These are phyloP conservation scores for Nigrograna mackinnonii DNA, from an alignment of 2,329 filamentous ascomycete genomes.

Conservation along the genomic window DNA sequence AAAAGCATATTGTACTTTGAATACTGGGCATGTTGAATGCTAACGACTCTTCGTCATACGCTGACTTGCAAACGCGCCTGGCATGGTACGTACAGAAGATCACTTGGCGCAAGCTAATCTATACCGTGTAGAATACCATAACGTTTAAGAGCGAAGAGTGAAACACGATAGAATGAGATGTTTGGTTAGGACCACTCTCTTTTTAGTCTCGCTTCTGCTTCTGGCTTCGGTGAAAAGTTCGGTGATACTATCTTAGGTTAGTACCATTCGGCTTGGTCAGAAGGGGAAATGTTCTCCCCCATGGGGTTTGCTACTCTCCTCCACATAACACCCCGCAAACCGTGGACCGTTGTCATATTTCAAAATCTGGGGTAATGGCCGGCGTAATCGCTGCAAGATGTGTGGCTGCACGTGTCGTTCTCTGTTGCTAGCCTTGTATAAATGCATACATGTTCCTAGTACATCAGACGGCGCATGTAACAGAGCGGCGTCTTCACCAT, in stretches of 20 bases:
- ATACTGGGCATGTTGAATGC: too few species aligned
- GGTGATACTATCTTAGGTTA: background rate
- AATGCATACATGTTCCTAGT: background rate
- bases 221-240: too few species aligned
- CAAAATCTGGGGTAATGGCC: background rate
- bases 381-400: background rate
- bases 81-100: too few species aligned
- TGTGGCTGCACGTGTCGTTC: background rate
- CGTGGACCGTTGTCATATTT: background rate
- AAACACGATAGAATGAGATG: too few species aligned
- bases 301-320: background rate
- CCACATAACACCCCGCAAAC: background rate
- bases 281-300: background rate
- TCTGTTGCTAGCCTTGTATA: background rate
- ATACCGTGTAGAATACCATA: too few species aligned
- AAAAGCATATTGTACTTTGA: too few species aligned
- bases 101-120: too few species aligned
- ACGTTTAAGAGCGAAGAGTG: too few species aligned
- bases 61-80: too few species aligned
- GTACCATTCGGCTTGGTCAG: background rate
- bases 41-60: too few species aligned
- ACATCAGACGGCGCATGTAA: background rate
- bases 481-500: background rate
- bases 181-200: too few species aligned
- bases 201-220: too few species aligned